These are phyloP conservation scores for Teunomyces barrocoloradensis DNA, from an alignment of 805 yeast genomes.

Conservation along the genomic window DNA sequence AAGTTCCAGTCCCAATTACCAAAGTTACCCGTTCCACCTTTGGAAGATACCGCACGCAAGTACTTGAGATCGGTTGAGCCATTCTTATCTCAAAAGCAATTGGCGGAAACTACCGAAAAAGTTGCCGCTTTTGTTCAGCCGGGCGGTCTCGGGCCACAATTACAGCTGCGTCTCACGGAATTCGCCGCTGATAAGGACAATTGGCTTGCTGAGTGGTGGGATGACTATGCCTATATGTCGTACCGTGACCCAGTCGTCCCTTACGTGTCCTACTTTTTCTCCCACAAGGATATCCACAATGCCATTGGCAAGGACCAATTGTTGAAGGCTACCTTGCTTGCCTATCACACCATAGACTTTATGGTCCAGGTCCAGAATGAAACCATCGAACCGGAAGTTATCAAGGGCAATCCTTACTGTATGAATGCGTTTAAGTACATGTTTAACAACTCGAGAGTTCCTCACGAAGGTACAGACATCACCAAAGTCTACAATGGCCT, in stretches of 20 bases:
- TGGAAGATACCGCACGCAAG: constrained; percentile 64
- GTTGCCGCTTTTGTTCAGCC: constrained; percentile 64
- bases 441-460: constrained; percentile 88
- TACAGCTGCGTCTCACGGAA: constrained; percentile 63
- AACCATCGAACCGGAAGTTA: constrained; percentile 76
- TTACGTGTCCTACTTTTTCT: constrained; percentile 85
- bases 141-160: constrained; percentile 61
- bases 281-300: constrained; percentile 68
- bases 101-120: constrained; percentile 47
- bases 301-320: constrained; percentile 61
- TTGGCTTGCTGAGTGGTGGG: constrained; percentile 94
- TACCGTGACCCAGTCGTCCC: constrained; percentile 96
- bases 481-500: constrained; percentile 51
- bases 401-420: constrained; percentile 79
- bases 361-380: constrained; percentile 65
- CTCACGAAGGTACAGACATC: constrained; percentile 62
- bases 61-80: constrained; percentile 78
- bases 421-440: constrained; percentile 89
- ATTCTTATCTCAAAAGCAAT: constrained; percentile 50
- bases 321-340: constrained; percentile 72
- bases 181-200: constrained; percentile 66
- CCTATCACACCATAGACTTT: constrained; percentile 66
- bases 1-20: constrained; percentile 75
- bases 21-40: constrained; percentile 80
- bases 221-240: constrained; percentile 84